Conservation (phyloP, 257 asterid genomes). For the Solanum chiquidenum region DNA sequence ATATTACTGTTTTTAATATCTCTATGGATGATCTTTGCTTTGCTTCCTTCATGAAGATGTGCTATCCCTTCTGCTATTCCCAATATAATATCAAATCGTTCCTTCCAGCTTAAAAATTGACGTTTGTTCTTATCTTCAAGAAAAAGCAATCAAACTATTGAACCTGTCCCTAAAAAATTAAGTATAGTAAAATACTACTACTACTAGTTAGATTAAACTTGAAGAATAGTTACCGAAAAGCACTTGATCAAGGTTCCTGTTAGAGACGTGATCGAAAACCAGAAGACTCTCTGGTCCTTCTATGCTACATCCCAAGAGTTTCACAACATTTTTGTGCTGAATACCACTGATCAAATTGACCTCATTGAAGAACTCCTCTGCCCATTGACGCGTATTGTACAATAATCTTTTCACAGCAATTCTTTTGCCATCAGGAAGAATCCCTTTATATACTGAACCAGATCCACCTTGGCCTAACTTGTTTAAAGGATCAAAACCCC, state of each 20-base stretch:
- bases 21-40: neutral
- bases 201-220: neutral
- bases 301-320: slow-evolving; percentile 16
- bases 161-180: neutral
- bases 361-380: slow-evolving; percentile 18
- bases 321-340: slow-evolving; percentile 10
- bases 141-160: neutral
- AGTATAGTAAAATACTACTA: neutral
- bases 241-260: slow-evolving; percentile 13
- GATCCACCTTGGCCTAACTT: slow-evolving; percentile 23
- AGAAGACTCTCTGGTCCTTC: slow-evolving; percentile 19
- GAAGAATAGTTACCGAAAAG: neutral
- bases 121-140: neutral
- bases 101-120: slow-evolving; percentile 1
- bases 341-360: slow-evolving; percentile 13
- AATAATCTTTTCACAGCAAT: slow-evolving; percentile 17
- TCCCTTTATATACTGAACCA: slow-evolving; percentile 21
- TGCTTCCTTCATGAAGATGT: slow-evolving; percentile 1
- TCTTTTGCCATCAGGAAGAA: slow-evolving; percentile 11
- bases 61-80: slow-evolving; percentile 4
- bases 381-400: slow-evolving; percentile 5
- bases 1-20: slow-evolving; percentile 1
- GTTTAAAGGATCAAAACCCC: slow-evolving; percentile 1
- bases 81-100: neutral
- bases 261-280: slow-evolving; percentile 9